Conservation (phyloP, 2,329 filamentous ascomycete genomes). For the Amylocarpus encephaloides region DNA sequence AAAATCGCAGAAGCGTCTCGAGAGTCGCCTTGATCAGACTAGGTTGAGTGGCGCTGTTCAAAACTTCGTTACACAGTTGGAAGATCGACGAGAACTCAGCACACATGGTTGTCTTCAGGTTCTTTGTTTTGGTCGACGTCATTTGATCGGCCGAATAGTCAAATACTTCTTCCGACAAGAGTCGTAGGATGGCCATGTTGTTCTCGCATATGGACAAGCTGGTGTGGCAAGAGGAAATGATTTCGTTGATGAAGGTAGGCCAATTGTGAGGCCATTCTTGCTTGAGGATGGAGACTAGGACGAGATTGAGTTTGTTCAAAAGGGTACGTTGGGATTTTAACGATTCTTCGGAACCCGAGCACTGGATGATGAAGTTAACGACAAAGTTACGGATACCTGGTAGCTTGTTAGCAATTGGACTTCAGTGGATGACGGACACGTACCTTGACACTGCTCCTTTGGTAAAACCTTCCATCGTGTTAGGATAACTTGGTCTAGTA, state of each 20-base stretch:
- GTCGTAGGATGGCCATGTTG: conserved; percentile 96
- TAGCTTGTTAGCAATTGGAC: not conserved
- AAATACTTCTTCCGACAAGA: conserved; percentile 97
- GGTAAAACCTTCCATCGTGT: conserved; percentile 98
- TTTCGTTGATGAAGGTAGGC: conserved; percentile 99
- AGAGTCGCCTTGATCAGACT: conserved; percentile 94
- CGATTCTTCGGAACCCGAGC: conserved; percentile 82
- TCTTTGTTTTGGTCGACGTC: conserved; percentile 96
- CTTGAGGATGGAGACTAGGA: conserved; percentile 94
- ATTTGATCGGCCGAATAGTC: conserved; percentile 98
- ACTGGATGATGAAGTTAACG: conserved; percentile 95
- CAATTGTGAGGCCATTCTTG: conserved; percentile 99
- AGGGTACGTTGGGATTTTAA: conserved; percentile 79
- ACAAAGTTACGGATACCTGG: conserved; percentile 97
- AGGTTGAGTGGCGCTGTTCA: conserved; percentile 81
- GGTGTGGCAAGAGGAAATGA: conserved; percentile 91
- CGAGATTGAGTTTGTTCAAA: conserved; percentile 96
- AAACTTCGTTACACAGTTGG: conserved; percentile 91
- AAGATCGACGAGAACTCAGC: conserved; percentile 98
- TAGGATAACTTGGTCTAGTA: conserved; percentile 96
- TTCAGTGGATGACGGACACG: conserved; percentile 19
- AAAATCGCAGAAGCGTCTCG: conserved; percentile 89
- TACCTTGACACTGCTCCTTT: conserved; percentile 90
- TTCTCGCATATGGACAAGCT: conserved; percentile 98
- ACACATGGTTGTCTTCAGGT: conserved; percentile 97